These are phyloP conservation scores for Phytophthora lateralis DNA, from an alignment of 352 stramenopile species.

Conservation along the genomic window DNA sequence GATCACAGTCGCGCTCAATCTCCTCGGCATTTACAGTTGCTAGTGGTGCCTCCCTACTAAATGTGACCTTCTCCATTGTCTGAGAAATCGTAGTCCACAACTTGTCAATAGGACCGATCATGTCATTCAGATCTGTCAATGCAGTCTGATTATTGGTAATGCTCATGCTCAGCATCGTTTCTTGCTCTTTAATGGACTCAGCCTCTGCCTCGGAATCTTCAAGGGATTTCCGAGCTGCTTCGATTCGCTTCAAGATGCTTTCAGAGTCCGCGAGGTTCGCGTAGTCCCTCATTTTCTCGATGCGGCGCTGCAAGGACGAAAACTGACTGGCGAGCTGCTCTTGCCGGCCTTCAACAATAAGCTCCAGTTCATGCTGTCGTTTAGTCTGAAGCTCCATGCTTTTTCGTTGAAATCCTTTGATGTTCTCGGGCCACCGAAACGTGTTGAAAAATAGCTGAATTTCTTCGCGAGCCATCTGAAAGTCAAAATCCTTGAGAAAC, in stretches of 20 bases:
- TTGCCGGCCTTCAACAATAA: conserved; percentile 89
- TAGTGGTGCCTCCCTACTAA: conserved; percentile 66
- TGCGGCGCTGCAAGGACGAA: conserved; percentile 74
- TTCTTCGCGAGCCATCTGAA: conserved; percentile 87
- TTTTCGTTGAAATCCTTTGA: conserved; percentile 92
- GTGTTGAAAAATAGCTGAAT: conserved; percentile 91
- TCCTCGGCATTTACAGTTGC: conserved; percentile 84
- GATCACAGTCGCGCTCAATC: conserved; percentile 86
- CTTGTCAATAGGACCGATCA: conserved; percentile 86
- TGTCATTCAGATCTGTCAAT: conserved; percentile 78
- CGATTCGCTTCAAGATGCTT: conserved; percentile 85
- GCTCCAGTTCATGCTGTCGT: conserved; percentile 88
- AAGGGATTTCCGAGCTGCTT: conserved; percentile 74
- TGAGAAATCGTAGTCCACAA: conserved; percentile 86
- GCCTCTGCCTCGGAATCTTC: conserved; percentile 84
- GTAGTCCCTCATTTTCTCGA: conserved; percentile 92
- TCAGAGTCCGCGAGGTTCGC: conserved; percentile 80
- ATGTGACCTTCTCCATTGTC: conserved; percentile 80
- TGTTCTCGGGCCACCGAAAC: conserved; percentile 91
- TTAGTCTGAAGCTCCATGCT: conserved; percentile 91
- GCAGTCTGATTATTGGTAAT: conserved; percentile 82
- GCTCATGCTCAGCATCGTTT: conserved; percentile 85
- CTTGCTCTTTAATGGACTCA: conserved; percentile 88
- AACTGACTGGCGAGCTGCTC: conserved; percentile 88
- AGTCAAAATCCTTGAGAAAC: conserved; percentile 91